A percentile compares a stretch with the other conserved stretches of the same genome.
phyloP scores from a whole-genome alignment of 495 filamentous ascomycete species.

The Tricharina praecox region DNA sequence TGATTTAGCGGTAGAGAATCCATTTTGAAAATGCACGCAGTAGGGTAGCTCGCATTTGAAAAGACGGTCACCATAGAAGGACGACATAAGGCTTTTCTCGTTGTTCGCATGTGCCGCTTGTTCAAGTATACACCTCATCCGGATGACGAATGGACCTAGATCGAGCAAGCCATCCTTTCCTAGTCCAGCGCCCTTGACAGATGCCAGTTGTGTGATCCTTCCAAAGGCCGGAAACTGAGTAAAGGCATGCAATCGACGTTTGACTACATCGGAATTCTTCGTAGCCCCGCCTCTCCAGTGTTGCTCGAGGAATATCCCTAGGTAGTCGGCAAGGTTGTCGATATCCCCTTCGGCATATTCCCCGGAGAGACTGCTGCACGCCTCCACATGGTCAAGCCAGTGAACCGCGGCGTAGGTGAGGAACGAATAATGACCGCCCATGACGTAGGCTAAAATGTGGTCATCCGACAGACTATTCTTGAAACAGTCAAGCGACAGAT shows the following conservation, averaged over 20 bases:
- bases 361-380: not conserved
- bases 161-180: not conserved
- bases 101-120: constrained; percentile 7
- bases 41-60: constrained; percentile 27
- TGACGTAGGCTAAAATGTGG: constrained; percentile 11
- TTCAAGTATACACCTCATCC: constrained; percentile 21
- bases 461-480: constrained; percentile 11
- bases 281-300: not conserved
- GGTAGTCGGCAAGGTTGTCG: not conserved
- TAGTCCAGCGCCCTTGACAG: not conserved
- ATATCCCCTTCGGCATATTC: not conserved
- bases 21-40: constrained; percentile 27
- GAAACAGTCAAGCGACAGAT: constrained; percentile 29
- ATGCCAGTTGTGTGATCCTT: constrained; percentile 6
- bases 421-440: constrained; percentile 27
- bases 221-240: constrained; percentile 7
- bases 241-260: constrained; percentile 9
- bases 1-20: constrained; percentile 18
- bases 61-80: constrained; percentile 22
- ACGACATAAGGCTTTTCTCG: not conserved
- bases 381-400: constrained; percentile 29
- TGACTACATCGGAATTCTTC: not conserved
- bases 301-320: constrained; percentile 6
- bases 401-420: constrained; percentile 31
- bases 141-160: constrained; percentile 15